Evolutionary conservation across 805 yeast species (phyloP).

Genomic region (Isabelozyma gotoi): DNA sequence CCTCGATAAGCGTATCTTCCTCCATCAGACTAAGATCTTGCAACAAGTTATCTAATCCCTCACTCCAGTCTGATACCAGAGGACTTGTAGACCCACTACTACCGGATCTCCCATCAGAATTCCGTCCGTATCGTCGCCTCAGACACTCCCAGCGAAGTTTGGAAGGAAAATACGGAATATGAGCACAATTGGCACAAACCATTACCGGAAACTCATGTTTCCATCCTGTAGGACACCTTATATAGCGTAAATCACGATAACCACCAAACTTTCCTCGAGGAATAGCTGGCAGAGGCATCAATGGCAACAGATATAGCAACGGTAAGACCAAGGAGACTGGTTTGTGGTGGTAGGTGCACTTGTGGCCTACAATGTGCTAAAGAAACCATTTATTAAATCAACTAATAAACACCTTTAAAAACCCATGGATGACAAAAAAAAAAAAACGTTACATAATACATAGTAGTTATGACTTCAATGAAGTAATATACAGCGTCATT

Average conservation of each 20-base stretch:
- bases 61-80: neutral
- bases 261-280: slow-evolving; percentile 21
- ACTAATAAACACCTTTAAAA: slow-evolving; percentile 3
- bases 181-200: slow-evolving; percentile 9
- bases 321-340: neutral
- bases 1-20: neutral
- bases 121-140: neutral
- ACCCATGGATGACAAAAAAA: neutral
- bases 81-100: neutral
- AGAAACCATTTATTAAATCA: slow-evolving; percentile 8
- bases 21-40: neutral
- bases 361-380: neutral
- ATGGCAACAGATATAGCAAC: neutral
- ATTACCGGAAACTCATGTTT: slow-evolving; percentile 8
- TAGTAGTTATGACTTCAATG: neutral
- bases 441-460: slow-evolving; percentile 1
- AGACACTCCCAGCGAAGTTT: neutral
- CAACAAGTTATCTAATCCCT: neutral
- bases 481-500: slow-evolving; percentile 2
- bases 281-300: neutral
- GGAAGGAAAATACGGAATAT: slow-evolving; percentile 10
- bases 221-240: slow-evolving; percentile 13
- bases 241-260: slow-evolving; percentile 15
- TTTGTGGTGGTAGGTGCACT: slow-evolving; percentile 6
- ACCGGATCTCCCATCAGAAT: neutral